A percentile compares a stretch with the other conserved stretches of the same genome.
Conservation (phyloP, 1,139 yeast genomes). For the Kurtzmaniella quercitrusa region DNA sequence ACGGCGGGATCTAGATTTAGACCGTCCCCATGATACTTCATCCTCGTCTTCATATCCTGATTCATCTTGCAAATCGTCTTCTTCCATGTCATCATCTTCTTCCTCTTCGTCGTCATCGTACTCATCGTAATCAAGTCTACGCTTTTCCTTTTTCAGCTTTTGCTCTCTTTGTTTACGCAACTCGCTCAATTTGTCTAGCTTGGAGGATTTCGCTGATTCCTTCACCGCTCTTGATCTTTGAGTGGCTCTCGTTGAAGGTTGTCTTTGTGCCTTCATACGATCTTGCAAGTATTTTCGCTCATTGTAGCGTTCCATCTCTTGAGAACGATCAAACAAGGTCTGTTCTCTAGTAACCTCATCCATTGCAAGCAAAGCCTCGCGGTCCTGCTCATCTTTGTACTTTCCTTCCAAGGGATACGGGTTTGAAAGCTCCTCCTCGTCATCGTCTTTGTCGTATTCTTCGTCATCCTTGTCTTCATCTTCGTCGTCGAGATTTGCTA, state of each 20-base stretch:
- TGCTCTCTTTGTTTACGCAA: constrained; percentile 81
- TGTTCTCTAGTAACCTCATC: constrained; percentile 93
- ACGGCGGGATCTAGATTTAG: constrained; percentile 22
- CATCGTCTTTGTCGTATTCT: constrained; percentile 21
- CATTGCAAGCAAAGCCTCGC: constrained; percentile 61
- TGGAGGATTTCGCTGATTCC: constrained; percentile 22
- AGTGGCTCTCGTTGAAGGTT: constrained; percentile 24
- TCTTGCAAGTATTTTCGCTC: constrained; percentile 80
- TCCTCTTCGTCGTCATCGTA: constrained; percentile 37
- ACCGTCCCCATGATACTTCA: constrained; percentile 52
- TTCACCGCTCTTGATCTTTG: constrained; percentile 26
- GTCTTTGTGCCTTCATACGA: constrained; percentile 56
- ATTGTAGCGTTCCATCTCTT: constrained; percentile 81
- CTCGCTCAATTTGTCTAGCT: constrained; percentile 65
- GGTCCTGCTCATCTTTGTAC: constrained; percentile 78
- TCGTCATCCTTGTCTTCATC: constrained; percentile 30
- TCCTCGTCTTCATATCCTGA: constrained; percentile 38
- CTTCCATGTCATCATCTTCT: constrained; percentile 32
- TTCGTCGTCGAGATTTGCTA: constrained; percentile 36
- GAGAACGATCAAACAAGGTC: constrained; percentile 85
- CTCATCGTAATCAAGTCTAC: constrained; percentile 23
- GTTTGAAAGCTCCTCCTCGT: constrained; percentile 39
- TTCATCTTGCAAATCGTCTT: constrained; percentile 35
- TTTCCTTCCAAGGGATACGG: constrained; percentile 96
- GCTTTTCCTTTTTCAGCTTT: constrained; percentile 39